Evolutionary conservation across 2,329 filamentous ascomycete species (phyloP).

Genomic region (Microdochium nivale): DNA sequence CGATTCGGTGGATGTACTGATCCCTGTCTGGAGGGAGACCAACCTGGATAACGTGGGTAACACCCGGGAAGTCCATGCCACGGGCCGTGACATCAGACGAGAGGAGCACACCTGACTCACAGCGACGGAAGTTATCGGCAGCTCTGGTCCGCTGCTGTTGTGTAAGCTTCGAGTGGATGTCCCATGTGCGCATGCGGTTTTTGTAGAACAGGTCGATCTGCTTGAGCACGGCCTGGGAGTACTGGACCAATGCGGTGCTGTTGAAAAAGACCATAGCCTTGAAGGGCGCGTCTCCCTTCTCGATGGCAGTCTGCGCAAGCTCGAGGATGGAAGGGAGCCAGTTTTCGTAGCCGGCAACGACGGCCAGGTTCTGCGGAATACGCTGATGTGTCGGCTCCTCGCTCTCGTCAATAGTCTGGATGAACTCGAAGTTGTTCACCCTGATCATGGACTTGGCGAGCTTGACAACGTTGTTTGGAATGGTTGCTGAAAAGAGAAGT

Average conservation of each 20-base stretch:
- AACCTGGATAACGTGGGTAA: slow-evolving; percentile 72
- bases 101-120: slow-evolving; percentile 57
- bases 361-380: slow-evolving; percentile 72
- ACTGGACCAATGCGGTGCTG: slow-evolving; percentile 63
- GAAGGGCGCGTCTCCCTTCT: slow-evolving; percentile 51
- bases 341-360: slow-evolving; percentile 63
- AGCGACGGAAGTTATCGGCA: slow-evolving; percentile 62
- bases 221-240: slow-evolving; percentile 50
- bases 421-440: slow-evolving; percentile 71
- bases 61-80: slow-evolving; percentile 76
- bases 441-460: slow-evolving; percentile 75
- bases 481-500: slow-evolving; percentile 90
- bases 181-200: slow-evolving; percentile 33
- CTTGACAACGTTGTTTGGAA: slow-evolving; percentile 72
- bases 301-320: slow-evolving; percentile 54
- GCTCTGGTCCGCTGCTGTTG: slow-evolving; percentile 62
- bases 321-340: slow-evolving; percentile 70
- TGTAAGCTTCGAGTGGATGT: slow-evolving; percentile 72
- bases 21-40: slow-evolving; percentile 57
- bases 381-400: slow-evolving; percentile 78
- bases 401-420: slow-evolving; percentile 77
- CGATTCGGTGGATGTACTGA: slow-evolving; percentile 69
- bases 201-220: slow-evolving; percentile 29
- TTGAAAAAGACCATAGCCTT: slow-evolving; percentile 95
- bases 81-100: slow-evolving; percentile 75